Evolutionary conservation across 73 alveolate genomes (phyloP).

Genomic region (Symbiodinium pilosum): DNA sequence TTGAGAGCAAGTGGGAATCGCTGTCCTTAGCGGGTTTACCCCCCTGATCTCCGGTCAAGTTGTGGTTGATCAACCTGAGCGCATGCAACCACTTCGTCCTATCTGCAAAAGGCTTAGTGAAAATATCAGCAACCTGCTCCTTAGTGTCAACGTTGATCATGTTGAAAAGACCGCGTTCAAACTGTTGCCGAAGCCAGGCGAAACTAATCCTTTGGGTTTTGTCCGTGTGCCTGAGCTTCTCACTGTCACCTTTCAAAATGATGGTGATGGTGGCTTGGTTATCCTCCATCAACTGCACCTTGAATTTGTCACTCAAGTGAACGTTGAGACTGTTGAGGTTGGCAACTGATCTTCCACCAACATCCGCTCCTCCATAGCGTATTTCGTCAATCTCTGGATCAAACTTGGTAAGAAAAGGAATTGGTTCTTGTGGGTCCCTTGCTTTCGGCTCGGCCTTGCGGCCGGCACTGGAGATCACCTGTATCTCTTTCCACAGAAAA

Average conservation of each 20-base stretch:
- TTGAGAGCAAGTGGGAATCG: neutral
- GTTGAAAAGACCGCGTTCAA: neutral
- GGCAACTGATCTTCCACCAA: neutral
- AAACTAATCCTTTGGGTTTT: neutral
- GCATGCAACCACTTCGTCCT: neutral
- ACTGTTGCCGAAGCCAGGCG: neutral
- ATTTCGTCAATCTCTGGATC: neutral
- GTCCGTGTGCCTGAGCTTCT: neutral
- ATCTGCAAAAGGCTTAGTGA: neutral
- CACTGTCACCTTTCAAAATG: neutral
- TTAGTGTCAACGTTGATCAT: neutral
- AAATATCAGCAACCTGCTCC: neutral
- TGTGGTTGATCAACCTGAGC: neutral
- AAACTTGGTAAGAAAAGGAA: neutral
- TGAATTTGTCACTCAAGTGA: neutral
- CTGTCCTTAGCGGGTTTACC: neutral
- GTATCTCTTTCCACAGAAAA: neutral
- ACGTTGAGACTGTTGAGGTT: neutral
- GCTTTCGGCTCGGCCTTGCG: neutral
- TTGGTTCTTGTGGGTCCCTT: neutral
- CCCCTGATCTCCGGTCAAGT: neutral
- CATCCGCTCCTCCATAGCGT: neutral
- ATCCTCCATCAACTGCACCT: neutral
- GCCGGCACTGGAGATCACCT: neutral
- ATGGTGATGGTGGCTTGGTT: conserved; percentile 21